Evolutionary conservation across 2,329 filamentous ascomycete species (phyloP), one percentile per base, ranked within the genome.

Genomic region (Botrytis deweyae): DNA sequence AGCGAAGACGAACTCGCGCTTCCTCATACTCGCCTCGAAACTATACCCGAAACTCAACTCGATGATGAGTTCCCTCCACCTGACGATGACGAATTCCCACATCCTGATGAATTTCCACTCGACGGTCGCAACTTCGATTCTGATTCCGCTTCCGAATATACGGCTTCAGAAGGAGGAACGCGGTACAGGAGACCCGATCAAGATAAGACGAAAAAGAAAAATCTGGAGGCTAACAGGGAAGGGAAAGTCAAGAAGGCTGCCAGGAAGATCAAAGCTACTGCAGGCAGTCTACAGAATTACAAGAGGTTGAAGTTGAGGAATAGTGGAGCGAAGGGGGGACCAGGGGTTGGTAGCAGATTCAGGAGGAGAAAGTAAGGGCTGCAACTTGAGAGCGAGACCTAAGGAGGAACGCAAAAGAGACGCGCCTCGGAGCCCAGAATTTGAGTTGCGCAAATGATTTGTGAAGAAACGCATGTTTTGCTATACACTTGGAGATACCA

Each of bases 221-320:
- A 78, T 58, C 75, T 74, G 71, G 78, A 78, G 55, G 73, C 74
- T 62, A 76, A 74, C 14, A 80, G 79, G 55, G 82, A 84, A 69
- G 81, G 82, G 46, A 81, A 83, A 52, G 83, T 89, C 63, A 87
- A 86, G 80, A 88, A 86, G 80, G 84, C 84, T 9, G 84, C 83
- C 38, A 86, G 86, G 78, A 92, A 91, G 83, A 88, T 92, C 68
- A 90, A 88, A 78, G 88, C 88, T 76, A 81, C 89, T 77, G 89
- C 90, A 22, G 87, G 91, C 78, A 86, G 89, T 58, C 40, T 69
- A 20, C 70, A 72, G 75, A 92, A 92, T 82, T 92, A 91, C 81
- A 89, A 89, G 80, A 83, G 88, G 72, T 81, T 92, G 74, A 92
- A 92, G 84, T 82, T 92, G 79, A 85, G 84, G 77, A 91, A 90